phyloP scores from a whole-genome alignment of 345 rosid species.

The Erucastrum elatum region DNA sequence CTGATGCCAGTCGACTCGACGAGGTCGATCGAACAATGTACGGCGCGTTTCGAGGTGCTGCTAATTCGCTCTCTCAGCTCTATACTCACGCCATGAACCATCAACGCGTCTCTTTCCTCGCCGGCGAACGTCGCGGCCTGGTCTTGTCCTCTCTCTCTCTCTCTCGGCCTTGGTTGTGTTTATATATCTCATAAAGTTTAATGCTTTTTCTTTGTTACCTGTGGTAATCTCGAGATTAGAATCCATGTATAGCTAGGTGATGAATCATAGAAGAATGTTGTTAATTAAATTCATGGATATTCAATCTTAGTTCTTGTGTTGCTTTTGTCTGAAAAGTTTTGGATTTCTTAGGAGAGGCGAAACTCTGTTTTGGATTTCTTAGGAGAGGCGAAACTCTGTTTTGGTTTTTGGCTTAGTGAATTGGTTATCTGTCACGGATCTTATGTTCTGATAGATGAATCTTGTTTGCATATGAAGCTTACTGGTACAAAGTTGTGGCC shows the following conservation, averaged over 20 bases:
- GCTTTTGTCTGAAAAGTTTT: no score
- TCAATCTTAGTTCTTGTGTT: no score
- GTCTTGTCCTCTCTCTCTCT: conserved; percentile 16
- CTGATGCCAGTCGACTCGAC: conserved; percentile 76
- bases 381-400: no score
- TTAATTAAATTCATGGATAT: background rate
- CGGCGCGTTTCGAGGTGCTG: conserved; percentile 84
- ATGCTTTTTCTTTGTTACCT: no score
- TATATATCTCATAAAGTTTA: background rate
- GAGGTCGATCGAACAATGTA: conserved; percentile 95
- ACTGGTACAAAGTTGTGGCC: conserved; percentile 7
- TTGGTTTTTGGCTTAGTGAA: background rate
- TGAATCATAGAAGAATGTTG: background rate
- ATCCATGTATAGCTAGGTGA: background rate
- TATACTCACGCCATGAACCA: conserved; percentile 79
- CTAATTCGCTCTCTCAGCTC: conserved; percentile 93
- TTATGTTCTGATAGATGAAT: background rate
- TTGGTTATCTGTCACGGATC: background rate
- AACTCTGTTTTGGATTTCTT: no score
- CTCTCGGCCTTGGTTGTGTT: background rate
- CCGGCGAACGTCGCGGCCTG: conserved; percentile 78
- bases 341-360: no score
- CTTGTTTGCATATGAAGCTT: background rate
- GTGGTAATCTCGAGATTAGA: background rate
- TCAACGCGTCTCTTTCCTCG: conserved; percentile 73